phyloP scores from a whole-genome alignment of 2,329 filamentous ascomycete genomes.

The Orbilia quercus region DNA sequence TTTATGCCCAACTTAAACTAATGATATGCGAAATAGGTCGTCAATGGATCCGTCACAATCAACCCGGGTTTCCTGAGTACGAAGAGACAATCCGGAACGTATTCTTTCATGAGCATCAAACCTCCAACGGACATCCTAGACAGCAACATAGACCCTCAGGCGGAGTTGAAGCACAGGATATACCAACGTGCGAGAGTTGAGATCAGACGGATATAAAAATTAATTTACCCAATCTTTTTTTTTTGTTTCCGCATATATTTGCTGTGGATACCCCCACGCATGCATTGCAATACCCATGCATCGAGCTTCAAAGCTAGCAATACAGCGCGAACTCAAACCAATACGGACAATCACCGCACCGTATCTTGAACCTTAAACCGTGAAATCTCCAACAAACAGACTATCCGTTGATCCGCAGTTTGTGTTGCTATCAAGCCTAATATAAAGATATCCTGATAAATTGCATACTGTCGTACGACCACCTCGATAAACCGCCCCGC shows the following conservation, averaged over 20 bases:
- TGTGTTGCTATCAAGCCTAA: constrained; percentile 32
- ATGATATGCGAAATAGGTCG: constrained; percentile 71
- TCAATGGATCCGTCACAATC: constrained; percentile 87
- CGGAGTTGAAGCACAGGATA: constrained; percentile 74
- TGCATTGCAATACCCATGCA: background rate
- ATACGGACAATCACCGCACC: background rate
- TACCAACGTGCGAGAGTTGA: constrained; percentile 88
- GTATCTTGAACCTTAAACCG: constrained; percentile 10
- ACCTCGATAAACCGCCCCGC: constrained; percentile 10
- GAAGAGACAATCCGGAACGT: constrained; percentile 84
- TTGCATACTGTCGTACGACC: constrained; percentile 6
- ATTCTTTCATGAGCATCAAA: constrained; percentile 80
- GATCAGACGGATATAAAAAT: constrained; percentile 76
- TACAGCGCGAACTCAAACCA: background rate
- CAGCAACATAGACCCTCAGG: constrained; percentile 65
- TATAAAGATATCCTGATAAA: constrained; percentile 1
- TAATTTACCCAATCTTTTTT: background rate
- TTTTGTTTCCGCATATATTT: background rate
- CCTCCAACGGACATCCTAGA: constrained; percentile 72
- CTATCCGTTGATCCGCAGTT: constrained; percentile 35
- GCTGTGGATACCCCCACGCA: background rate
- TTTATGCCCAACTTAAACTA: constrained; percentile 16
- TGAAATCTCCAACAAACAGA: constrained; percentile 18
- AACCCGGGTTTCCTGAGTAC: constrained; percentile 92
- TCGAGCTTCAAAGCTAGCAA: too few relatives aligned